These are phyloP conservation scores for Cornus kousa DNA, from an alignment of 148 eudicot genomes.

Conservation along the genomic window DNA sequence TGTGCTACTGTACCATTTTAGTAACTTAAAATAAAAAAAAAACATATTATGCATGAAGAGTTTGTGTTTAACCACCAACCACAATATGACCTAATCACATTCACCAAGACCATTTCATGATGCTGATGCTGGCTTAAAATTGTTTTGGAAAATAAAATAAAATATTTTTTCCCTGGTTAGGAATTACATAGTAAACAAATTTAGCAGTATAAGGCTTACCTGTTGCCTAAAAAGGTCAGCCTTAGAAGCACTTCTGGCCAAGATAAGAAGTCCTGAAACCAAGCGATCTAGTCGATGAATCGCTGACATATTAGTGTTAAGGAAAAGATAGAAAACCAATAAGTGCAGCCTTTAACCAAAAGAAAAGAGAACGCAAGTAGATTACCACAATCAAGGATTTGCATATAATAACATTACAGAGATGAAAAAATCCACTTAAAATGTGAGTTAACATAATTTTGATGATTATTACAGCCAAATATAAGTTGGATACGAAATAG, in stretches of 20 bases:
- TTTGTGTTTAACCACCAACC: too few species aligned
- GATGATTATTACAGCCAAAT: neutral
- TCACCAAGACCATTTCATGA: neutral
- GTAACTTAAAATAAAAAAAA: too few species aligned
- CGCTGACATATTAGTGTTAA: slow-evolving; percentile 60
- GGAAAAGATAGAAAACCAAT: slow-evolving; percentile 11
- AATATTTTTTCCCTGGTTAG: neutral
- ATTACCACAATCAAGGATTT: neutral
- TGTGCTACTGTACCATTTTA: too few species aligned
- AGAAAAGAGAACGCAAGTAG: neutral
- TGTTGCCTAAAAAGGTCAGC: slow-evolving; percentile 88
- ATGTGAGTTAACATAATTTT: neutral
- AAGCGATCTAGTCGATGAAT: slow-evolving; percentile 94
- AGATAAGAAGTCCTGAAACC: slow-evolving; percentile 90
- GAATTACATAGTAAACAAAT: neutral
- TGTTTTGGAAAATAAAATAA: neutral
- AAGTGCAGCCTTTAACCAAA: neutral
- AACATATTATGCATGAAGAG: too few species aligned
- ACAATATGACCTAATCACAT: too few species aligned
- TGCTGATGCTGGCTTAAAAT: neutral
- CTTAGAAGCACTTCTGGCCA: slow-evolving; percentile 83
- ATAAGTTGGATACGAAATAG: slow-evolving; percentile 78
- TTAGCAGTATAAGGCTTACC: slow-evolving; percentile 38
- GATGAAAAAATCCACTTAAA: neutral
- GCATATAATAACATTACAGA: neutral